Conservation (phyloP, 176 grass and related monocot species). For the Aegilops tauschii region DNA sequence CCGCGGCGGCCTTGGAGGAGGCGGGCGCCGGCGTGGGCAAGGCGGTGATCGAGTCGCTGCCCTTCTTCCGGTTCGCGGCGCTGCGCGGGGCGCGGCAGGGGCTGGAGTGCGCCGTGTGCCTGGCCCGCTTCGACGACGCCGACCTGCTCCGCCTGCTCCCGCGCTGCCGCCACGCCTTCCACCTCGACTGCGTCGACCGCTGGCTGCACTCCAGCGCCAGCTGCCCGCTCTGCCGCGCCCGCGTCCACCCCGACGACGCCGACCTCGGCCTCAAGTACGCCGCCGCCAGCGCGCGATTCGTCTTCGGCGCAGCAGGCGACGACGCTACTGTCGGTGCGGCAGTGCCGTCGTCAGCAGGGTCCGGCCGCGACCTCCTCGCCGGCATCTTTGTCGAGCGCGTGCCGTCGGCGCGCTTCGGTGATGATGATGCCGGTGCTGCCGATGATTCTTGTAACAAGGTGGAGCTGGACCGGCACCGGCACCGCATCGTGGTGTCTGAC, state of each 20-base stretch:
- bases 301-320: conserved; percentile 28
- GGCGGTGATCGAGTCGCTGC: conserved; percentile 66
- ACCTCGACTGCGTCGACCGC: conserved; percentile 71
- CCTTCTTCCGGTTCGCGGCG: conserved; percentile 77
- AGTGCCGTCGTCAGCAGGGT: too few relatives aligned
- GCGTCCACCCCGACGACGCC: conserved; percentile 43
- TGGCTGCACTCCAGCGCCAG: conserved; percentile 76
- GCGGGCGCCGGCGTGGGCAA: conserved; percentile 38
- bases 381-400: conserved; percentile 64
- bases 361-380: conserved; percentile 34
- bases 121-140: conserved; percentile 62
- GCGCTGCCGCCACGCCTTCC: conserved; percentile 84
- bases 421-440: too few relatives aligned
- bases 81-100: conserved; percentile 65
- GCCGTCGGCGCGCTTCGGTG: conserved; percentile 37
- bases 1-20: too few relatives aligned
- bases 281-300: conserved; percentile 48
- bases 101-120: conserved; percentile 91
- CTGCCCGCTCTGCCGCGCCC: conserved; percentile 76
- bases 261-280: conserved; percentile 46
- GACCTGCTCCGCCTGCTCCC: conserved; percentile 87
- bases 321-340: not conserved
- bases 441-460: too few relatives aligned
- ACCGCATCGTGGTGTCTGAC: conserved; percentile 78
- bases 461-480: conserved; percentile 57